phyloP scores from a whole-genome alignment of 306 rosid species.

The Gastrolobium villosum region DNA sequence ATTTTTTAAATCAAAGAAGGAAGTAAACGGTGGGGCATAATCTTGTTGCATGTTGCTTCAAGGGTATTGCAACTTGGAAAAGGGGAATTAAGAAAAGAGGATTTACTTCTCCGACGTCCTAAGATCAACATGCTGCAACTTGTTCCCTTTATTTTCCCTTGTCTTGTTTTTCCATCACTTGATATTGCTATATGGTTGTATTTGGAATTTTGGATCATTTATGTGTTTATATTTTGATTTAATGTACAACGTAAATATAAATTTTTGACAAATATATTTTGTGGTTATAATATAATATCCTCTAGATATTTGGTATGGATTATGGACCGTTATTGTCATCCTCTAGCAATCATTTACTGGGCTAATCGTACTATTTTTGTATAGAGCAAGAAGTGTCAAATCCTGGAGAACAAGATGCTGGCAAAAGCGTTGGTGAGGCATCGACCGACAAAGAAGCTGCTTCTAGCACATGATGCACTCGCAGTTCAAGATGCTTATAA shows the following conservation, averaged over 20 bases:
- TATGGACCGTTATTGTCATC: too few species aligned
- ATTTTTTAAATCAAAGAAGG: too few species aligned
- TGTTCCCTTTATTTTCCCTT: neutral
- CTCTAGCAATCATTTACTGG: neutral
- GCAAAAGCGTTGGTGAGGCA: constrained; percentile 47
- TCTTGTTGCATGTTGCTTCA: neutral
- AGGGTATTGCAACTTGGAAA: neutral
- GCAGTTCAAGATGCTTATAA: constrained; percentile 49
- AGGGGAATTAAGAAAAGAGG: neutral
- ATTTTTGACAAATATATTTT: neutral
- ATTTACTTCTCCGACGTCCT: neutral
- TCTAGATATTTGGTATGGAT: neutral
- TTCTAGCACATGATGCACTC: constrained; percentile 61
- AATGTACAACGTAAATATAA: neutral
- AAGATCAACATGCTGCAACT: neutral
- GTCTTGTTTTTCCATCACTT: neutral
- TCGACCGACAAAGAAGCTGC: constrained; percentile 71
- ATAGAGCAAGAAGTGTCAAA: constrained; percentile 72
- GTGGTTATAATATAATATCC: neutral
- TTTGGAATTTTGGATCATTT: neutral
- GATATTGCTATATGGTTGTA: neutral
- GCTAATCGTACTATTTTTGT: neutral
- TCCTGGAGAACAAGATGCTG: constrained; percentile 56
- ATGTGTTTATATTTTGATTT: neutral
- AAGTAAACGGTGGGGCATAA: too few species aligned